A percentile compares a stretch with the other conserved stretches of the same genome.
phyloP scores from a whole-genome alignment of 176 grass and related monocot species.

The Urochloa ruziziensis region DNA sequence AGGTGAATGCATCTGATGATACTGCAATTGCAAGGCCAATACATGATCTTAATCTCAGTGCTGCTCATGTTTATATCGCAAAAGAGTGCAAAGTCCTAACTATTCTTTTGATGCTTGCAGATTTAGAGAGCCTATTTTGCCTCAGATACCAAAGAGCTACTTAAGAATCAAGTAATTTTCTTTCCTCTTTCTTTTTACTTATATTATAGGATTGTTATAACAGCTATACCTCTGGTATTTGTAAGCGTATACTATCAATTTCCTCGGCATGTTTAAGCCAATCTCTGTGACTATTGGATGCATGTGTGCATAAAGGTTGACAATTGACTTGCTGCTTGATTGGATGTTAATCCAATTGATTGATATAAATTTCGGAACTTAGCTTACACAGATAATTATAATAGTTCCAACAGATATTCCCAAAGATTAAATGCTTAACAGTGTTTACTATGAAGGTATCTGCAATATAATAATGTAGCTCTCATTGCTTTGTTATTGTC shows the following conservation, averaged over 20 bases:
- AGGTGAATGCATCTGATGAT: constrained; percentile 7
- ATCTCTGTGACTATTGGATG: not conserved
- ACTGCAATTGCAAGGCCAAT: constrained; percentile 4
- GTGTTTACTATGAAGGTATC: not conserved
- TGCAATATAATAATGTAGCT: not conserved
- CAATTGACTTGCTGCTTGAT: not conserved
- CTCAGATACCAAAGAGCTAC: constrained; percentile 91
- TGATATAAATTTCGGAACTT: not conserved
- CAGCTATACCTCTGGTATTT: not conserved
- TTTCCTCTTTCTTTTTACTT: not conserved
- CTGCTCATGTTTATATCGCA: not conserved
- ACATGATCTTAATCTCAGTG: not conserved
- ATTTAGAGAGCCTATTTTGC: constrained; percentile 69
- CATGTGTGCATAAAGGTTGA: not conserved
- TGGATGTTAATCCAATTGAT: not conserved
- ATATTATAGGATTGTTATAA: not conserved
- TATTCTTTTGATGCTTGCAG: constrained; percentile 50
- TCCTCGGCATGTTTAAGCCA: not conserved
- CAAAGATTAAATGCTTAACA: not conserved
- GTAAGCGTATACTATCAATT: not conserved
- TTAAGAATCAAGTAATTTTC: constrained; percentile 86
- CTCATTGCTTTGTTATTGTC: constrained; percentile 2
- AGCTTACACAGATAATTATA: not conserved
- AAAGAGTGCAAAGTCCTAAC: not conserved
- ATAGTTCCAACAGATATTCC: not conserved